phyloP scores from a whole-genome alignment of 495 filamentous ascomycete species.

The Penicillium odoratum region DNA sequence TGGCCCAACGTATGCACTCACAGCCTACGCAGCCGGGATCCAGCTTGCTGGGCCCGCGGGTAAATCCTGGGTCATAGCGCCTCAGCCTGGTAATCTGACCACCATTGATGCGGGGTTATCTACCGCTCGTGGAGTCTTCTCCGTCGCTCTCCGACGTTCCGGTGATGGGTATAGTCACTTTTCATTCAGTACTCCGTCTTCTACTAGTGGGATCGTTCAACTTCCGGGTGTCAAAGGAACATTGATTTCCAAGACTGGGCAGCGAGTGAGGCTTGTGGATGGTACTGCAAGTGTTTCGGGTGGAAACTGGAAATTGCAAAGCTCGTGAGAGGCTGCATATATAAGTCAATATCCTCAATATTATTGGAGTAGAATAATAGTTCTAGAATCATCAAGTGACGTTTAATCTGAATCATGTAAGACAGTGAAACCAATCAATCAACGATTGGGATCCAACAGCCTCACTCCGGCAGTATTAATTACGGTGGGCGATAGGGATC shows the following conservation, averaged over 20 bases:
- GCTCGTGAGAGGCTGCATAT: background rate
- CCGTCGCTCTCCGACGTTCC: background rate
- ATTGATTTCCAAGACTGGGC: constrained; percentile 15
- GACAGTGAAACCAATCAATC: background rate
- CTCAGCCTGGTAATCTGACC: constrained; percentile 48
- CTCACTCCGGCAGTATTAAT: background rate
- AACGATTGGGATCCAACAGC: background rate
- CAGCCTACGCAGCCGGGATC: constrained; percentile 50
- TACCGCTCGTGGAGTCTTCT: constrained; percentile 23
- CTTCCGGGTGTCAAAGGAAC: constrained; percentile 10
- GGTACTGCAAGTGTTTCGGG: constrained; percentile 15
- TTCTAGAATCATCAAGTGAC: background rate
- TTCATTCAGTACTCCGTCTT: constrained; percentile 14
- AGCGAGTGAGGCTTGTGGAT: constrained; percentile 7
- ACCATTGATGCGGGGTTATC: constrained; percentile 50
- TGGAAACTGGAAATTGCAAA: constrained; percentile 18
- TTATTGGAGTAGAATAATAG: background rate
- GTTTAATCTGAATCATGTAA: background rate
- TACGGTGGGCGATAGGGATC: too few relatives aligned
- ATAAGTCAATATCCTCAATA: background rate
- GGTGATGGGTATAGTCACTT: constrained; percentile 11
- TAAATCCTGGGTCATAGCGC: constrained; percentile 46
- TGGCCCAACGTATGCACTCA: constrained; percentile 54
- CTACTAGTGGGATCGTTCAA: constrained; percentile 17
- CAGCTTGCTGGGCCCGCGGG: constrained; percentile 44